These are phyloP conservation scores for Lachnellula cervina DNA, from an alignment of 2,329 filamentous ascomycete species.

Conservation along the genomic window DNA sequence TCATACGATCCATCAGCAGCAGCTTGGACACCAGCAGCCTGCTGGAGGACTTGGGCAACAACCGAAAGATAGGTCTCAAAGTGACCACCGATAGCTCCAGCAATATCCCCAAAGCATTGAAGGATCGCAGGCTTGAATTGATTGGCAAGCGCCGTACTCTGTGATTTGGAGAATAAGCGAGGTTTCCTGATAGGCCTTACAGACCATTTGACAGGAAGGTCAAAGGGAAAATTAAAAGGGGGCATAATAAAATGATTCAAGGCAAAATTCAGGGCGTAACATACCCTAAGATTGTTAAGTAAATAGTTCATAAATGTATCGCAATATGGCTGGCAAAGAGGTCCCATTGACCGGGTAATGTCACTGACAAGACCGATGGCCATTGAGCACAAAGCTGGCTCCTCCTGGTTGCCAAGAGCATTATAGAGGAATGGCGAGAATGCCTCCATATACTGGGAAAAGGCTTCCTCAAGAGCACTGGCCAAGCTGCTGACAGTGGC, in stretches of 20 bases:
- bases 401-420: conserved; percentile 91
- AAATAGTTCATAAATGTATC: conserved; percentile 98
- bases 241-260: conserved; percentile 2
- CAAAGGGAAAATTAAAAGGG: conserved; percentile 4
- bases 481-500: conserved; percentile 88
- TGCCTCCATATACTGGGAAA: conserved; percentile 94
- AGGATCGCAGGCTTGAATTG: conserved; percentile 98
- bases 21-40: conserved; percentile 78
- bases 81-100: conserved; percentile 82
- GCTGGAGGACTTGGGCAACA: conserved; percentile 89
- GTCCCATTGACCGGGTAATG: conserved; percentile 85
- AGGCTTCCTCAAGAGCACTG: conserved; percentile 86
- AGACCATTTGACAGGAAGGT: neutral
- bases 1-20: conserved; percentile 80
- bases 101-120: conserved; percentile 97
- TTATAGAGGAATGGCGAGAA: conserved; percentile 92
- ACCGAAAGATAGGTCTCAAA: conserved; percentile 93
- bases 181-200: neutral
- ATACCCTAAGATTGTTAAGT: conserved; percentile 79
- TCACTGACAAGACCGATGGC: conserved; percentile 97
- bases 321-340: conserved; percentile 89
- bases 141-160: conserved; percentile 83
- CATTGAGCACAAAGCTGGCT: conserved; percentile 90
- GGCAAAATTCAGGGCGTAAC: conserved; percentile 28
- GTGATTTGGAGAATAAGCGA: conserved; percentile 6